Conservation (phyloP, 176 grass and related monocot genomes). For the Eremochloa ophiuroides region DNA sequence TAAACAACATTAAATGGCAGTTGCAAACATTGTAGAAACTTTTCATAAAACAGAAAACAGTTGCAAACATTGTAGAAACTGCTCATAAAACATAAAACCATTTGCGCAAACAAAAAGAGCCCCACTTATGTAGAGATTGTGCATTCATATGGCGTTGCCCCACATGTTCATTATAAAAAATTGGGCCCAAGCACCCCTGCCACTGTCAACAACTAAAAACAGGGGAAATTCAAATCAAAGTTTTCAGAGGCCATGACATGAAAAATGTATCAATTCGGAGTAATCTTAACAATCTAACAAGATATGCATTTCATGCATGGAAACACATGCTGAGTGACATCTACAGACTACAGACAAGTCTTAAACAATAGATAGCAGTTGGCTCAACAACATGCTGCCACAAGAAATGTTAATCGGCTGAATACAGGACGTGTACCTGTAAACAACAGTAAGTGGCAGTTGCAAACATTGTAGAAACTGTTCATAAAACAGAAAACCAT, state of each 20-base stretch:
- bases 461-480: background rate
- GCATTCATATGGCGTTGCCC: too few species aligned
- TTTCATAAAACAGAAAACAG: background rate
- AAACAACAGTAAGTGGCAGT: background rate
- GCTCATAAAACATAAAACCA: too few species aligned
- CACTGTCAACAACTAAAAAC: background rate
- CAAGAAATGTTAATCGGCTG: background rate
- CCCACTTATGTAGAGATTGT: background rate
- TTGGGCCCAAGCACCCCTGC: background rate
- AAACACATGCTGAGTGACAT: background rate
- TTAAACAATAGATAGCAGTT: background rate
- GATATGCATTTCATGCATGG: too few species aligned
- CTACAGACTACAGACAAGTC: background rate
- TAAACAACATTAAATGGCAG: background rate
- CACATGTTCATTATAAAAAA: background rate
- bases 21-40: background rate
- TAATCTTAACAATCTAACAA: background rate
- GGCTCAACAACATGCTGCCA: background rate
- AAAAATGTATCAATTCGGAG: background rate
- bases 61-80: background rate
- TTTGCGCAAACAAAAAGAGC: background rate
- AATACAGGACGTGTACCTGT: background rate
- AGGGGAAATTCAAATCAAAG: background rate
- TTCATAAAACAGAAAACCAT: background rate
- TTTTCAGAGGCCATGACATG: background rate